phyloP scores from a whole-genome alignment of 2,329 filamentous ascomycete species.

The Cyphellophora europaea region DNA sequence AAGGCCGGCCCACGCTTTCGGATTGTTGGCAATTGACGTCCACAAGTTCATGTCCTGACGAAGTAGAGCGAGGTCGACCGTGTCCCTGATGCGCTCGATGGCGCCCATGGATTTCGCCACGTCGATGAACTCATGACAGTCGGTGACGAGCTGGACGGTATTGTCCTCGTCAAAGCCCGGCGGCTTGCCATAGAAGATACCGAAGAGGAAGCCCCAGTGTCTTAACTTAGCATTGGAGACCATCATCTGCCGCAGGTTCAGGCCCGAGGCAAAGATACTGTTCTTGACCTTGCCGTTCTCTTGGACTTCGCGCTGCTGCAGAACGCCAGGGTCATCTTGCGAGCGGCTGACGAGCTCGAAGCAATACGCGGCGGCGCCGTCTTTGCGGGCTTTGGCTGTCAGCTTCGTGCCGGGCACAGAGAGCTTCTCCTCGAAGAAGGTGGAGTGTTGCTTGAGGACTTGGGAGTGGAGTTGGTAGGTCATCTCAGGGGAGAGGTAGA shows the following conservation, averaged over 20 bases:
- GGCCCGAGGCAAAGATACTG: conserved; percentile 3
- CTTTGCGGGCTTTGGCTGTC: conserved; percentile 20
- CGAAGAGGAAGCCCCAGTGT: conserved; percentile 34
- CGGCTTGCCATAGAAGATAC: conserved; percentile 35
- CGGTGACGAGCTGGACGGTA: conserved; percentile 29
- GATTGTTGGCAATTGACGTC: conserved; percentile 32
- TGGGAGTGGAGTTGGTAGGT: conserved; percentile 30
- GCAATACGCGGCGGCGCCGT: conserved; percentile 16
- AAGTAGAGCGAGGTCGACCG: conserved; percentile 39
- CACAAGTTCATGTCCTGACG: conserved; percentile 38
- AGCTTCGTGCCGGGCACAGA: conserved; percentile 19
- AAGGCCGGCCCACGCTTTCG: conserved; percentile 37
- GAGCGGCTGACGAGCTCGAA: conserved; percentile 13
- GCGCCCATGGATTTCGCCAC: conserved; percentile 39
- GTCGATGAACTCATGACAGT: conserved; percentile 31
- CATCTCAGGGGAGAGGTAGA: conserved; percentile 26
- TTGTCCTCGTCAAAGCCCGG: conserved; percentile 30
- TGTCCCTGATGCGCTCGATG: conserved; percentile 30
- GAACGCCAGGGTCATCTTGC: conserved; percentile 21
- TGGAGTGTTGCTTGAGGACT: conserved; percentile 18
- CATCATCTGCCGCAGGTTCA: conserved; percentile 5
- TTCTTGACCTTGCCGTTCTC: conserved; percentile 24
- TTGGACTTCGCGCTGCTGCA: conserved; percentile 7
- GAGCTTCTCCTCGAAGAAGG: conserved; percentile 17
- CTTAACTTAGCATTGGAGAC: conserved; percentile 2